Base-by-base conservation (phyloP, 192 early-diverging fungal genomes). In the Cetraspora pellucida region DNA sequence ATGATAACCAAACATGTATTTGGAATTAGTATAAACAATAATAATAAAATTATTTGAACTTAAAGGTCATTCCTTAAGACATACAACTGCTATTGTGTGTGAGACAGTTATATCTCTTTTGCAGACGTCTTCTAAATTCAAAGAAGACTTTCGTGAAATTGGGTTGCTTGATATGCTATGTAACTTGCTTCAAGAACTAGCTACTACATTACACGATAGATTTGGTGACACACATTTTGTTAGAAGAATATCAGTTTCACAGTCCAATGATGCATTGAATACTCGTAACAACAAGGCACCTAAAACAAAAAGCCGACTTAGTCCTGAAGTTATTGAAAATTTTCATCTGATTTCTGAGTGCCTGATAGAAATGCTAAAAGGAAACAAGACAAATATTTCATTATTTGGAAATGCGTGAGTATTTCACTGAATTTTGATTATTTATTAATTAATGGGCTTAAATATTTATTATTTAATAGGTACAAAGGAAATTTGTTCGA, bases 111-210 rank as follows among this genome's bases (percentile, higher is more conserved):
- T 80, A 6, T 78, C 63, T 31, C 61, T 90, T 2, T 69, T 91
- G 10, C 79, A 81, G 46, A 78, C 77, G 13, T 85, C 89, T 11
- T 63, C 78, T 21, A 82, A 82, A 50, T 87, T 89, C 54, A 80
- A 87, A 54, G 83, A 81, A 60, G 88, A 86, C 0, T 81, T 89
- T 58, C 85, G 86, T 10, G 89, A 91, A 61, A 83, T 90, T 14
- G 90, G 90, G 13, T 57, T 91, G 19, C 77, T 91, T 19, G 88
- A 89, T 77, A 81, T 89, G 68, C 84, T 89, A 57, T 83, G 84
- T 31, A 84, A 81, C 13, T 81, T 88, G 54, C 72, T 89, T 6
- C 84, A 85, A 13, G 87, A 89, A 27, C 73, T 89, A n/a, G 82
- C 84, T 17, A 80, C 81, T 3, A 81, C 82, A 2, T 78, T 89